phyloP scores from a whole-genome alignment of 2,329 filamentous ascomycete species.

The Metarhizium sp. region DNA sequence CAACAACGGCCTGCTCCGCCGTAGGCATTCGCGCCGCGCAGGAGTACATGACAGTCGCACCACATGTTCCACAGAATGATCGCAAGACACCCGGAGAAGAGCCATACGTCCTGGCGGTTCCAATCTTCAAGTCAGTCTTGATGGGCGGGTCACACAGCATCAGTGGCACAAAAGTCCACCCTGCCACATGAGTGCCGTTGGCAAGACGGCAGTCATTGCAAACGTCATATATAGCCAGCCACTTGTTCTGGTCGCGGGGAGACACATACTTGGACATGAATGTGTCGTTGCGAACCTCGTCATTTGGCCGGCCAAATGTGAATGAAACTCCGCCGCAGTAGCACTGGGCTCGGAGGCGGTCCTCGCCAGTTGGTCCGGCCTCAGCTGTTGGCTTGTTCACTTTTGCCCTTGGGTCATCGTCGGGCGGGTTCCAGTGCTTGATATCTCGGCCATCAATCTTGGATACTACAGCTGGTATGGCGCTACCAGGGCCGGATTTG shows the following conservation, averaged over 20 bases:
- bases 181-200: slow-evolving; percentile 30
- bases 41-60: slow-evolving; percentile 32
- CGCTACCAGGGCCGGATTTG: slow-evolving; percentile 25
- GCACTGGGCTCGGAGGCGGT: slow-evolving; percentile 33
- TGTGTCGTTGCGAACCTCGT: slow-evolving; percentile 18
- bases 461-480: slow-evolving; percentile 26
- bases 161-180: slow-evolving; percentile 34
- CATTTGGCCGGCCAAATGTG: slow-evolving; percentile 29
- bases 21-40: slow-evolving; percentile 16
- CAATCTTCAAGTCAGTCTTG: slow-evolving; percentile 25
- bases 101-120: slow-evolving; percentile 33
- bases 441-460: slow-evolving; percentile 20
- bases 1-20: slow-evolving; percentile 26
- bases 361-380: slow-evolving; percentile 23
- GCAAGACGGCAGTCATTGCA: slow-evolving; percentile 35
- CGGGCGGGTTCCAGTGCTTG: slow-evolving; percentile 25
- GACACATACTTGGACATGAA: slow-evolving; percentile 25
- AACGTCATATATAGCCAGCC: slow-evolving; percentile 30
- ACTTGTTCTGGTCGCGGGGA: slow-evolving; percentile 28
- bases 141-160: slow-evolving; percentile 26
- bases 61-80: slow-evolving; percentile 36
- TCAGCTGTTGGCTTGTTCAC: slow-evolving; percentile 19
- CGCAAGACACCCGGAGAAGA: slow-evolving; percentile 29
- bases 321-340: slow-evolving; percentile 39
- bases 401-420: slow-evolving; percentile 16